A percentile compares a stretch with the other conserved stretches of the same genome.
Evolutionary conservation across 2,329 filamentous ascomycete genomes (phyloP).

Genomic region (Hirsutella rhossiliensis): DNA sequence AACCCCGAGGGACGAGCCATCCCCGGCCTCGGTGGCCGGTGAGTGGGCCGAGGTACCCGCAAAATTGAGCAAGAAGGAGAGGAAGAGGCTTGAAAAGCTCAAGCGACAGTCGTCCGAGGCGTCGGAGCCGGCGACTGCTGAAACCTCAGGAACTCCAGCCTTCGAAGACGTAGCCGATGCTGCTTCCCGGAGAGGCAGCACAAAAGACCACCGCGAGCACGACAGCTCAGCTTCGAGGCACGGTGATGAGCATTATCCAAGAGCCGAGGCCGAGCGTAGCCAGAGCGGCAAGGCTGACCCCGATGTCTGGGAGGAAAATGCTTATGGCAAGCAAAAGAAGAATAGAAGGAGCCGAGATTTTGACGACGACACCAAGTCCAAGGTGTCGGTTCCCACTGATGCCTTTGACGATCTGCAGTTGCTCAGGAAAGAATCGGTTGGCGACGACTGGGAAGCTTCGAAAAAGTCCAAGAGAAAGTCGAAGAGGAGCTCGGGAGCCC

Average conservation of each 20-base stretch:
- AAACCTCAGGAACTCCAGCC: slow-evolving; percentile 4
- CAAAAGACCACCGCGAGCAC: slow-evolving; percentile 27
- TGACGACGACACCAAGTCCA: slow-evolving; percentile 12
- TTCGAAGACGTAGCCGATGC: slow-evolving; percentile 14
- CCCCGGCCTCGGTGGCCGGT: slow-evolving; percentile 10
- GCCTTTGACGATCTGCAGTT: slow-evolving; percentile 15
- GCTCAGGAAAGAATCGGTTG: slow-evolving; percentile 3
- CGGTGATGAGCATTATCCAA: slow-evolving; percentile 10
- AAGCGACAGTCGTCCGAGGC: slow-evolving; percentile 4
- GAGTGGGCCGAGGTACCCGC: slow-evolving; percentile 12
- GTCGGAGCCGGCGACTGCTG: slow-evolving; percentile 1
- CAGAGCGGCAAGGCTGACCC: slow-evolving; percentile 7
- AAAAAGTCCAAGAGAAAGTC: slow-evolving; percentile 22
- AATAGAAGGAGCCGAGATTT: slow-evolving; percentile 16
- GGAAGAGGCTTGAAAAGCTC: slow-evolving; percentile 34
- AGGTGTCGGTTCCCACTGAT: slow-evolving; percentile 16
- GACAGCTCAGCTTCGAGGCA: slow-evolving; percentile 22
- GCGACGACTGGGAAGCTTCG: slow-evolving; percentile 24
- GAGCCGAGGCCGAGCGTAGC: slow-evolving; percentile 5
- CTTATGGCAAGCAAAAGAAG: slow-evolving; percentile 14
- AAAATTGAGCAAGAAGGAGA: slow-evolving; percentile 35
- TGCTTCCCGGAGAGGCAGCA: slow-evolving; percentile 13
- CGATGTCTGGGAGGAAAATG: slow-evolving; percentile 13
- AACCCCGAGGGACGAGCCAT: slow-evolving; percentile 21
- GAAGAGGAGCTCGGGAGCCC: slow-evolving; percentile 18